Evolutionary conservation across 805 yeast genomes (phyloP), one percentile per base, ranked within the genome.

Genomic region (Yarrowia keelungensis): DNA sequence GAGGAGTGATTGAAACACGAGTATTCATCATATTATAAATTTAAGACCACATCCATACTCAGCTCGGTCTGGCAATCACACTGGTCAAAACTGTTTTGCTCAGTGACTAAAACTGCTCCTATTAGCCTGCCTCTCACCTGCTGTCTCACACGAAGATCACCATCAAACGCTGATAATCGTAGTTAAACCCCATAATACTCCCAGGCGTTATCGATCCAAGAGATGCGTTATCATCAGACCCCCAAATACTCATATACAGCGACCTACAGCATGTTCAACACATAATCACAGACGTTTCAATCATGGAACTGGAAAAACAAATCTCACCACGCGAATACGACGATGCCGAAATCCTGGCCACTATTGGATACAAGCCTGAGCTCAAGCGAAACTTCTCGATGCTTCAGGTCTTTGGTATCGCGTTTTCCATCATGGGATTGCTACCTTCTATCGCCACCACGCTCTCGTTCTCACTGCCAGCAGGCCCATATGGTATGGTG

Each of bases 301-400:
- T 35, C 9, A 47, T 47, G 53, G 56, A 50, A 36, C 56, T 50
- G 26, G 56, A 50, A 50, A 50, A 50, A 35, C 56, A 50, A 36
- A 50, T 50, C 10, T 50, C 56, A 9, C 56, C 56, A 4, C 56
- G 41, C 10, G 56, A 35, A 2, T 50, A 26, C 26, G 41, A 50
- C 19, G 56, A 50, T 16, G 56, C 56, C 5, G 56, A 50, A 0
- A 4, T 35, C 4, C 41, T 50, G 2, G 56, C 56, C 4, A 16
- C 56, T 9, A 50, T 50, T 4, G 56, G 56, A 15, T 50, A 50
- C 56, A 50, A 50, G 15, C 56, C 56, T 9, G 56, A 50, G n/a
- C 56, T 50, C 19, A 50, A 50, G 15, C 56, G 56, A 10, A 50
- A 50, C 56, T 50, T 50, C 16, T 50, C 56, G 15, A 50, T 50